Conservation (phyloP, 208 protist genomes). For the Blechomonas ayalai region DNA sequence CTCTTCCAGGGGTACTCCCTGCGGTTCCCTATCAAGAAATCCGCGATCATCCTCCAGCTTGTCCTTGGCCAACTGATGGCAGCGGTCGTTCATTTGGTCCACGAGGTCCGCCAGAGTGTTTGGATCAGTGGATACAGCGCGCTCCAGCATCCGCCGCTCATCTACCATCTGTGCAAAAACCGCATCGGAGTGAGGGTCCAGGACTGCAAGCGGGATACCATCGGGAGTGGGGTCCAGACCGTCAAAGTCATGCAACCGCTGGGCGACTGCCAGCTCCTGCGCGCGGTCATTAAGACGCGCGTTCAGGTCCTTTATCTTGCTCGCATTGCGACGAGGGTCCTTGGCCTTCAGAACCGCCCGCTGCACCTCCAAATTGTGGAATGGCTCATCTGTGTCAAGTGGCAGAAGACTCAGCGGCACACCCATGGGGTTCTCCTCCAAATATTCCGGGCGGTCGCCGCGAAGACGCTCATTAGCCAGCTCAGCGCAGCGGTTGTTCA, state of each 20-base stretch:
- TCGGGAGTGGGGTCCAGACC: constrained; percentile 49
- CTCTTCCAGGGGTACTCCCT: constrained; percentile 48
- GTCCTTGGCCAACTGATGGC: constrained; percentile 6
- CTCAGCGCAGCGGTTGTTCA: constrained; percentile 60
- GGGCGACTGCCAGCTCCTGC: constrained; percentile 50
- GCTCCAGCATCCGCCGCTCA: constrained; percentile 30
- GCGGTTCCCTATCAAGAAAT: constrained; percentile 24
- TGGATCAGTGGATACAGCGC: neutral
- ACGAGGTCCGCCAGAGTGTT: constrained; percentile 40
- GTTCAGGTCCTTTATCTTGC: constrained; percentile 61
- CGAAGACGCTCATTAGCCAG: constrained; percentile 45
- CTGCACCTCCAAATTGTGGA: constrained; percentile 57
- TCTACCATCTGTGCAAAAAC: constrained; percentile 49
- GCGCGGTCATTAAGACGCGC: constrained; percentile 48
- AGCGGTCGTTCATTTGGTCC: constrained; percentile 51
- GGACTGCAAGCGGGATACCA: constrained; percentile 38
- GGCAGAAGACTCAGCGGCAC: constrained; percentile 56
- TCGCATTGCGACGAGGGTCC: constrained; percentile 49
- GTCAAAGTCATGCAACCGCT: constrained; percentile 47
- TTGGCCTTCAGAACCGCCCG: constrained; percentile 45
- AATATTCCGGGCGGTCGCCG: constrained; percentile 45
- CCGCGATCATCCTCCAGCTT: too few species aligned
- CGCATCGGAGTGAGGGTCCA: constrained; percentile 47
- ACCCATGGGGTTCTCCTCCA: constrained; percentile 37
- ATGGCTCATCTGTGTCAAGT: constrained; percentile 45